Conservation (phyloP, 2,329 filamentous ascomycete species). For the Talaromyces sp. region DNA sequence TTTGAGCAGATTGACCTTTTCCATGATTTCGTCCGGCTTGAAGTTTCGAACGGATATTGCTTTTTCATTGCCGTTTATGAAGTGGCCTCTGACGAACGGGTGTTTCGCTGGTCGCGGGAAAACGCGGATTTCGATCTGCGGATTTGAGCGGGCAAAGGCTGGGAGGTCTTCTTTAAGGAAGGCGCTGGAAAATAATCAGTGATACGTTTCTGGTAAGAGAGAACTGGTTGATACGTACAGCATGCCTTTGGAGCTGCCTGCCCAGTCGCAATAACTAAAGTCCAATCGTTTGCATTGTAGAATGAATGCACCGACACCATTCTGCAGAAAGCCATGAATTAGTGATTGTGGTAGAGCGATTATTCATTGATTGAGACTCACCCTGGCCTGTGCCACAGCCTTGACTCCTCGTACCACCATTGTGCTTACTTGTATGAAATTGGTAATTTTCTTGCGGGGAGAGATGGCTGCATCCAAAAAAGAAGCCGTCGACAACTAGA, state of each 20-base stretch:
- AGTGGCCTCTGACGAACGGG: slow-evolving; percentile 82
- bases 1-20: slow-evolving; percentile 62
- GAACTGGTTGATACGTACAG: slow-evolving; percentile 57
- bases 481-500: not conserved
- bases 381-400: slow-evolving; percentile 55
- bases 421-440: slow-evolving; percentile 11
- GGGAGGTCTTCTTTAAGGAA: slow-evolving; percentile 78
- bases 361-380: slow-evolving; percentile 33
- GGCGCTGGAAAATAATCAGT: slow-evolving; percentile 49
- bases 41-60: slow-evolving; percentile 86
- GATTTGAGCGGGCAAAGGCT: slow-evolving; percentile 74
- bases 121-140: slow-evolving; percentile 85
- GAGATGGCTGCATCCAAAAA: slow-evolving; percentile 1
- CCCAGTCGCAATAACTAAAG: slow-evolving; percentile 96
- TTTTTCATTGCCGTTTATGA: slow-evolving; percentile 86
- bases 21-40: slow-evolving; percentile 71
- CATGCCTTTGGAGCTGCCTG: slow-evolving; percentile 90
- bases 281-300: slow-evolving; percentile 94
- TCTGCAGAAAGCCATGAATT: slow-evolving; percentile 52
- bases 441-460: not conserved
- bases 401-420: slow-evolving; percentile 51
- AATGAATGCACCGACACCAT: slow-evolving; percentile 95
- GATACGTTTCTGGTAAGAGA: not conserved
- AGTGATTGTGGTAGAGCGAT: not conserved
- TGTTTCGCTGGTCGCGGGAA: slow-evolving; percentile 87